Conservation (phyloP, 192 early-diverging fungal species). For the Coemansia sp. region DNA sequence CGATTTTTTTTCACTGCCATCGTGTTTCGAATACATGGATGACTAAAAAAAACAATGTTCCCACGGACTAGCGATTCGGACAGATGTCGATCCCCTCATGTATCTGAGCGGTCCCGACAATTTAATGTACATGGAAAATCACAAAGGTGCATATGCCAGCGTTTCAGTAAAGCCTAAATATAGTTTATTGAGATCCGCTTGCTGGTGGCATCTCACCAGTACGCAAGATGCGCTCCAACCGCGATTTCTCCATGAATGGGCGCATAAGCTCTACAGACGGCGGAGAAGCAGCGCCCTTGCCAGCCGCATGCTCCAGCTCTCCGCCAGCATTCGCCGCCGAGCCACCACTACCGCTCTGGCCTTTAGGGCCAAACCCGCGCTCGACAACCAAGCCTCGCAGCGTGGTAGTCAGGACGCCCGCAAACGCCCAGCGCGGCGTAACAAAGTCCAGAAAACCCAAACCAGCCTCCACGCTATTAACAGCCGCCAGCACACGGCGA, state of each 20-base stretch:
- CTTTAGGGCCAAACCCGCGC: conserved; percentile 30
- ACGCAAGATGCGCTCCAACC: conserved; percentile 34
- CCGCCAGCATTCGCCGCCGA: not conserved
- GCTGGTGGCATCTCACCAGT: conserved; percentile 26
- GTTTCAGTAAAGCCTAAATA: no score
- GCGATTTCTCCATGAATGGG: conserved; percentile 27
- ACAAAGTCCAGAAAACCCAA: conserved; percentile 38
- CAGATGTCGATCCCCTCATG: no score
- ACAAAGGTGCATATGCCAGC: no score
- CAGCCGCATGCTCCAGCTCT: not conserved
- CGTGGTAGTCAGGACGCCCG: conserved; percentile 33
- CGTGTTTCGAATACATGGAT: no score
- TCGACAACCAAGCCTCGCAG: conserved; percentile 40
- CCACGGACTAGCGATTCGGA: no score
- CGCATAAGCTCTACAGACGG: conserved; percentile 16
- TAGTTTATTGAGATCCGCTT: not conserved
- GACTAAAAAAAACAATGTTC: no score
- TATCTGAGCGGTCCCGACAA: no score
- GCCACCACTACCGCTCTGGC: not conserved
- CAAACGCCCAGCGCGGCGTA: conserved; percentile 40
- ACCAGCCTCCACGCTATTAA: conserved; percentile 30
- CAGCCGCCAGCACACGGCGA: conserved; percentile 11
- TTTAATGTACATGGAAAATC: no score
- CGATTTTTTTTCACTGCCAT: not conserved
- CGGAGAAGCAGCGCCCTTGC: not conserved